Evolutionary conservation across 441 rosid genomes (phyloP), one percentile per base, ranked within the genome.

Genomic region (Bruguiera hainesii): DNA sequence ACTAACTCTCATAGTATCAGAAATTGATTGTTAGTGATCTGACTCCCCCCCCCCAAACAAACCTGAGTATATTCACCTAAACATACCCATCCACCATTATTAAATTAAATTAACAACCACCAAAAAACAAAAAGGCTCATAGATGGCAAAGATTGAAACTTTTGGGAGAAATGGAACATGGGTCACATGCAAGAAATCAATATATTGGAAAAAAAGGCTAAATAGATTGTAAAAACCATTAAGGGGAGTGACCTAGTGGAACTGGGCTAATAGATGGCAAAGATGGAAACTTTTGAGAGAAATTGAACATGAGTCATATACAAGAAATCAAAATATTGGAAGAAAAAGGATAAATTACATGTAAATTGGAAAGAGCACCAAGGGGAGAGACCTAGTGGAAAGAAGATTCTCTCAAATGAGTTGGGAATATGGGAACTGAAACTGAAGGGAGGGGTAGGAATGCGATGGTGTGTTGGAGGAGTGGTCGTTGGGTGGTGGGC

Each of bases 361-460:
- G 39, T 11, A 56, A 58, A 58, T 28, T n/a, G 52, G 25, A 18
- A n/a, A 21, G 29, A 57, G 63, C 1, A 42, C 16, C 15, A 0
- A 11, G 48, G 48, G 16, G 5, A 42, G 48, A 4, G 18, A 13
- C 48, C 48, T 42, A 11, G 48, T 11, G 48, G 48, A 42, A 13
- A 42, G 60, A 15, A 16, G 26, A 29, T 39, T 29, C 9, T 33
- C 55, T 62, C 81, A 86, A 75, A 73, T 64, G 83, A 83, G 78
- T 20, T 73, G 52, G 84, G 84, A 72, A 76, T 76, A 66, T 42
- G 71, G 64, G 71, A 67, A 25, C 21, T 66, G 67, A 72, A 74
- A 61, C 70, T 61, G 81, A 73, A 74, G 42, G 50, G 67, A 74
- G 67, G 39, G 53, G 55, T 64, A 65, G 20, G 69, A 49, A 42